These are phyloP conservation scores for Epichloe aotearoae DNA, from an alignment of 2,329 filamentous ascomycete genomes.

Conservation along the genomic window DNA sequence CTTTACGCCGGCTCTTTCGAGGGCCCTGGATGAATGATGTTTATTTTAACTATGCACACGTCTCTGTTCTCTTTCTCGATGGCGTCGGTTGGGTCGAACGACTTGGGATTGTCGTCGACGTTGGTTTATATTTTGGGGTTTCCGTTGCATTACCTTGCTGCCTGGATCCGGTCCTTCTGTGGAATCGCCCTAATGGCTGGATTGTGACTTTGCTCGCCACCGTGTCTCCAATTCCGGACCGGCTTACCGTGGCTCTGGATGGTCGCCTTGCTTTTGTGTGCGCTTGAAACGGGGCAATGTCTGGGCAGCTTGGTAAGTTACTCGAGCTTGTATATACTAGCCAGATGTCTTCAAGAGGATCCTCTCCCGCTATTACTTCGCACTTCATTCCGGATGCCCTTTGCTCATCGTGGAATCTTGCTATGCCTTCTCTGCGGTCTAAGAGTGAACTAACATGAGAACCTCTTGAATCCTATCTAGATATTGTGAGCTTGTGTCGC, in stretches of 20 bases:
- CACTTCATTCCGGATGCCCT: not conserved
- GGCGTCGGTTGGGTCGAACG: conserved; percentile 16
- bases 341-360: conserved; percentile 29
- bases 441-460: conserved; percentile 1
- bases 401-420: not conserved
- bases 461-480: not conserved
- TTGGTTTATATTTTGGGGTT: conserved; percentile 8
- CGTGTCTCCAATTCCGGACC: conserved; percentile 6
- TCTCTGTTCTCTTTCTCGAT: not conserved
- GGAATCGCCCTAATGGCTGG: conserved; percentile 13
- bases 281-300: conserved; percentile 18
- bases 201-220: conserved; percentile 8
- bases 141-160: conserved; percentile 18
- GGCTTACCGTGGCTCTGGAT: conserved; percentile 7
- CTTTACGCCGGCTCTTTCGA: conserved; percentile 1
- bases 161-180: conserved; percentile 18
- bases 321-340: conserved; percentile 39
- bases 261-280: conserved; percentile 9
- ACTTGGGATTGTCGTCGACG: not conserved
- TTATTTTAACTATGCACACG: conserved; percentile 12
- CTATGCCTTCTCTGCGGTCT: not conserved
- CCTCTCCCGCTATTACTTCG: conserved; percentile 7
- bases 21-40: conserved; percentile 20
- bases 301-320: conserved; percentile 42
- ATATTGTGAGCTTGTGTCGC: not conserved